Conservation (phyloP, 176 grass and related monocot genomes). For the Alopecurus myosuroides region DNA sequence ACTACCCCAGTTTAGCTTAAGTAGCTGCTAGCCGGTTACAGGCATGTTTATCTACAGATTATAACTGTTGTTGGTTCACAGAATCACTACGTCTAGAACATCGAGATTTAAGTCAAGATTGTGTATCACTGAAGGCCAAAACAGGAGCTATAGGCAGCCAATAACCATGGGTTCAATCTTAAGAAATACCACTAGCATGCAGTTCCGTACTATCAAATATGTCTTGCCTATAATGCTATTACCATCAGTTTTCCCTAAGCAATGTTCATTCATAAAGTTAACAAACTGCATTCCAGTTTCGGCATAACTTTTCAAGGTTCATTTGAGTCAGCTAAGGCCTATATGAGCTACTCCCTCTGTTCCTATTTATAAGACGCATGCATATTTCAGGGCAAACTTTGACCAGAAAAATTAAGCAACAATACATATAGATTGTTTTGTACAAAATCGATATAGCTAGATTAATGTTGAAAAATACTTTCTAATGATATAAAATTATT, state of each 20-base stretch:
- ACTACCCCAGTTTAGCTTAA: constrained; percentile 5
- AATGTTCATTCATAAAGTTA: not conserved
- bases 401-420: no score
- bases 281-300: not conserved
- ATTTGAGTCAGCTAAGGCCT: not conserved
- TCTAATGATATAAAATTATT: no score
- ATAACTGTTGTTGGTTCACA: not conserved
- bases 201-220: not conserved
- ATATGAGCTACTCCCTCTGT: no score
- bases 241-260: not conserved
- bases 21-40: not conserved
- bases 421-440: no score
- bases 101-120: not conserved
- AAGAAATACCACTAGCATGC: not conserved
- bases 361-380: no score
- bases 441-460: no score
- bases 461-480: no score
- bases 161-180: not conserved
- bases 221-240: not conserved
- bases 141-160: not conserved
- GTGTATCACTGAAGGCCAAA: not conserved
- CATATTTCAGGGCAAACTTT: no score
- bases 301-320: not conserved
- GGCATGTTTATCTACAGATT: not conserved
- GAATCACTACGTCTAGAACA: not conserved